Conservation (phyloP, 805 yeast species). For the Yarrowia sp. region DNA sequence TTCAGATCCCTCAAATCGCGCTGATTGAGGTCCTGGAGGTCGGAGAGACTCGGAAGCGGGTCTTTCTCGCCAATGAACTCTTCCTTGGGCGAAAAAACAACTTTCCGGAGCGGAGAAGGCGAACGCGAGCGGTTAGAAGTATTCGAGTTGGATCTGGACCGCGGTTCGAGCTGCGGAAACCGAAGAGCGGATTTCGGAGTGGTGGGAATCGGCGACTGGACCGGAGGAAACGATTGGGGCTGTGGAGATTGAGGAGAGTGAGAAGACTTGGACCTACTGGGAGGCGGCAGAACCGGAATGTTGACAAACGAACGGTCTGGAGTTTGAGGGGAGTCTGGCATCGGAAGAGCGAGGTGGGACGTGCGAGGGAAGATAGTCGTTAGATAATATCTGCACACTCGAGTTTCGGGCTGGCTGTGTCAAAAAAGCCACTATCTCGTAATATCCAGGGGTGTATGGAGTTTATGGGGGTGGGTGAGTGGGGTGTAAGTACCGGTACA, state of each 20-base stretch:
- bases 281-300: constrained; percentile 10
- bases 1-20: background rate
- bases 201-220: background rate
- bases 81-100: constrained; percentile 7
- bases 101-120: constrained; percentile 8
- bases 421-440: background rate
- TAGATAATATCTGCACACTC: constrained; percentile 7
- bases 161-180: constrained; percentile 11
- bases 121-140: constrained; percentile 2
- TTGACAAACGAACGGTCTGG: constrained; percentile 9
- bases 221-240: background rate
- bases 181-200: constrained; percentile 14
- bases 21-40: background rate
- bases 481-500: too few relatives aligned
- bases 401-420: background rate
- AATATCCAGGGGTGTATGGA: constrained; percentile 11
- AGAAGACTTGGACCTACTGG: background rate
- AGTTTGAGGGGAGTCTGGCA: too few relatives aligned
- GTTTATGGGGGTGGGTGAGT: background rate
- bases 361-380: too few relatives aligned
- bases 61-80: background rate
- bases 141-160: constrained; percentile 9
- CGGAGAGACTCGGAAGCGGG: background rate
- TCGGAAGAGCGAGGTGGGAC: too few relatives aligned
- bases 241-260: too few relatives aligned